These are phyloP conservation scores for Pyrus pyrifolia DNA, from an alignment of 306 rosid species.

Conservation along the genomic window DNA sequence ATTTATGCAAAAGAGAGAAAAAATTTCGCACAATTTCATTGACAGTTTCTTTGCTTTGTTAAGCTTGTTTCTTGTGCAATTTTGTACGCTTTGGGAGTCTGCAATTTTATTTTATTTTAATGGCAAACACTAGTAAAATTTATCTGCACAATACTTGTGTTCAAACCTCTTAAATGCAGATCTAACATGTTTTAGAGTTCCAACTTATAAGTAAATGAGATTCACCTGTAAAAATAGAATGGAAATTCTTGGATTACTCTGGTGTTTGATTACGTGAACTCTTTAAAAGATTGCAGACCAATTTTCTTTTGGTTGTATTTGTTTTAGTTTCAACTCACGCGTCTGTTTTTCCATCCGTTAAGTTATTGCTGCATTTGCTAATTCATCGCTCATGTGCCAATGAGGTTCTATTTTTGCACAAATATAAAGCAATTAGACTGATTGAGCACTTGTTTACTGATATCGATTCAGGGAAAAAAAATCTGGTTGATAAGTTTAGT, in stretches of 20 bases:
- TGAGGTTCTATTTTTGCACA: background rate
- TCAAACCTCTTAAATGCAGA: background rate
- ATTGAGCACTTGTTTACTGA: background rate
- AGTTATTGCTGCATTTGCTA: background rate
- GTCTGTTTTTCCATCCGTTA: too few species aligned
- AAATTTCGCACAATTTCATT: background rate
- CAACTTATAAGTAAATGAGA: background rate
- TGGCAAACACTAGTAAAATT: background rate
- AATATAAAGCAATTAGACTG: background rate
- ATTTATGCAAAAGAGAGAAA: background rate
- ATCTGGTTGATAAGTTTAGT: background rate
- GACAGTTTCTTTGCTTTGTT: background rate
- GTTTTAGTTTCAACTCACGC: too few species aligned
- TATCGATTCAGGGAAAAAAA: background rate
- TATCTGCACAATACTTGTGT: background rate
- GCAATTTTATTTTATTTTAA: background rate
- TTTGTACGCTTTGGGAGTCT: background rate
- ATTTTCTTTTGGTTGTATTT: too few species aligned
- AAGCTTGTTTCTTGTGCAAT: background rate
- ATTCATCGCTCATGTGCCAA: background rate
- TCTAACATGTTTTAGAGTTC: background rate
- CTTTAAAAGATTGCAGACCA: too few species aligned
- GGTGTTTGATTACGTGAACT: too few species aligned
- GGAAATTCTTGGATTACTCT: too few species aligned
- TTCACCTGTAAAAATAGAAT: too few species aligned